Base-by-base conservation (phyloP, 352 stramenopile species). In the Globisporangium polare region DNA sequence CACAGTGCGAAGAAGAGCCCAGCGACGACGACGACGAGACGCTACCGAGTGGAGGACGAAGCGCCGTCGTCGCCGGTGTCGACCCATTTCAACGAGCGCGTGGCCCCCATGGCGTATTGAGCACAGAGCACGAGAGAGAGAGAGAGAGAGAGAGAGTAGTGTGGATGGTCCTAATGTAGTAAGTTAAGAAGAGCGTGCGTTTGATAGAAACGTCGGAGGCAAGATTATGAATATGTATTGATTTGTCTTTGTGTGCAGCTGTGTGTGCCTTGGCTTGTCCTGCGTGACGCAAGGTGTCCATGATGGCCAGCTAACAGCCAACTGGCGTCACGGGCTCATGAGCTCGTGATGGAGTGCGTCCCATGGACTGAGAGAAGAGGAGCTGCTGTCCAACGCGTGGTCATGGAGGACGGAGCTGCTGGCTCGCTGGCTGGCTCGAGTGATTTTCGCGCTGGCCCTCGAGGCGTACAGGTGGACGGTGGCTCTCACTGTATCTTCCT, bases 101-200 rank as follows among this genome's bases (percentile, higher is more conserved):
- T 50, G 37, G 53, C 22, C 1, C 37, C 53, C 20, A 35, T 59
- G 31, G 53, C 53, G 15, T 59, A 59, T 17, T 58, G 9, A 12
- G 12, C 12, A 39, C 33, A 58, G 20, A 15, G 24, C 17, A 18
- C 22, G 47, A 35, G 24, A n/a, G n/a, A n/a, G n/a, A n/a, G n/a
- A n/a, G n/a, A n/a, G n/a, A n/a, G n/a, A n/a, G 27, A 53, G 47
- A 37, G 22, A 37, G 17, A 42, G 50, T 27, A 43, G 15, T 45
- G 39, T 45, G 17, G 20, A n/a, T 45, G 33, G 33, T 33, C 29
- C 29, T 33, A 33, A 17, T 39, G 33, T 15, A 39, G 33, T 39
- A 39, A 39, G 9, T 39, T 39, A 39, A 39, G 33, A 39, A 39
- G 33, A 39, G 9, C 9, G 9, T 39, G 33, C 33, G 33, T 39